Evolutionary conservation across 2,329 filamentous ascomycete species (phyloP), one percentile per base, ranked within the genome.

Genomic region (Diaporthe aspalathi): DNA sequence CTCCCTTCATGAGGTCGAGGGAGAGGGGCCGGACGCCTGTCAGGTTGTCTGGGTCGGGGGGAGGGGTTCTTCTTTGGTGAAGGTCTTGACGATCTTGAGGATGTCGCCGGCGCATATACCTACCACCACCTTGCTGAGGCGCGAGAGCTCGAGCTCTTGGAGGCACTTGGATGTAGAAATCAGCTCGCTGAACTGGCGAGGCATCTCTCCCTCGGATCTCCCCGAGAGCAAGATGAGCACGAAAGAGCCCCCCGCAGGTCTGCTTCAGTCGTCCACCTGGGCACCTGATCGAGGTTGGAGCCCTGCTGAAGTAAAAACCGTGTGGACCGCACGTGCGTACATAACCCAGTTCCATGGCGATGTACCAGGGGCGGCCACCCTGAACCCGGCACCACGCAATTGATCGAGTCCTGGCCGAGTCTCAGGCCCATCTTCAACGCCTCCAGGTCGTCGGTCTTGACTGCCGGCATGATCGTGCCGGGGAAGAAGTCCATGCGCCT

Each of bases 361-460:
- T 62, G 20, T 62, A 38, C n/a, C 24, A 62, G 45, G 2, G 56
- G 56, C 2, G 38, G 38, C 56, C 56, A 62, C 14, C 56, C 56
- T 2, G 56, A 29, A 24, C 56, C 56, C 4, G 56, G 56, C 1
- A 62, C 56, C 2, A 62, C 56, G 7, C 56, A 62, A 9, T 62
- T 45, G 40, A 62, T 62, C 38, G 56, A 24, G 24, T 62, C 56
- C 8, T 38, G 56, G 9, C 45, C 56, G 9, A 47, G 56, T 5
- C 40, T 62, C 0, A 62, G 22, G 16, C 56, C 45, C 38, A 62
- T 43, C 38, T 62, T 62, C 40, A 62, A 7, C 2, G 56, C 56
- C 16, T 62, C 56, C 9, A 62, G 24, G 12, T 62, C 56, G 8
- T 62, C 56, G 0, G 56, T 62, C 56, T 62, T 62, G 56, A 62